Evolutionary conservation across 768 basidiomycete species (phyloP).

Genomic region (Trametes cingulata): DNA sequence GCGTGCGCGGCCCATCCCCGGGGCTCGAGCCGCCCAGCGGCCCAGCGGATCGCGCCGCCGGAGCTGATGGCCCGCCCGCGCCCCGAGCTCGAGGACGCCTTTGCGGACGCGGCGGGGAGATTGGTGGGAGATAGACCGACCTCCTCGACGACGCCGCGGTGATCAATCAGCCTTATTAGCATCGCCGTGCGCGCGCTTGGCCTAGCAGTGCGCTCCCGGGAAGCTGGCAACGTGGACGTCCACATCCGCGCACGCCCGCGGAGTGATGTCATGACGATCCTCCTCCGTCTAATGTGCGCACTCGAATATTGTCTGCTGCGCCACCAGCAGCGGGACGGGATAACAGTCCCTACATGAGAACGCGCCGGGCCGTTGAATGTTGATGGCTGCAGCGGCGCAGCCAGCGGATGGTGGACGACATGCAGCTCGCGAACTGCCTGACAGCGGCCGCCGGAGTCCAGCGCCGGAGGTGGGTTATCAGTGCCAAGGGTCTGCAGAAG

Average conservation of each 20-base stretch:
- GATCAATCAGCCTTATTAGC: constrained; percentile 16
- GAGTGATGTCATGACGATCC: constrained; percentile 21
- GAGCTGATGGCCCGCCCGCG: neutral
- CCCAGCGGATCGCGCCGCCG: constrained; percentile 1
- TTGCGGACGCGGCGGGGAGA: constrained; percentile 17
- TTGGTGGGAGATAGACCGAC: constrained; percentile 23
- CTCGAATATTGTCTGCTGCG: neutral
- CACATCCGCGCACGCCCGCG: constrained; percentile 7
- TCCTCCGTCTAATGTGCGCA: constrained; percentile 16
- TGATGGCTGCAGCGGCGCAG: constrained; percentile 3
- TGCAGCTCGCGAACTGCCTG: neutral
- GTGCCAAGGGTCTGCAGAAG: neutral
- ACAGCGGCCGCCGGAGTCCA: constrained; percentile 17
- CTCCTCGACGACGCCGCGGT: constrained; percentile 13
- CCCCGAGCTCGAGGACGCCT: constrained; percentile 3
- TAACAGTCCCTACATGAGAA: neutral
- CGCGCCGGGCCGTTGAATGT: constrained; percentile 1
- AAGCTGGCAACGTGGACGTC: neutral
- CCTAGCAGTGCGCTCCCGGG: neutral
- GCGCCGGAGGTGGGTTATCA: constrained; percentile 3
- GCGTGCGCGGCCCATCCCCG: neutral
- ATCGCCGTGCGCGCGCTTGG: constrained; percentile 1
- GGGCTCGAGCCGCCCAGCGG: neutral
- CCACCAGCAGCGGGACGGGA: neutral
- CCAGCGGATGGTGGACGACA: neutral